A percentile compares a stretch with the other conserved stretches of the same genome.
Conservation (phyloP, 257 asterid genomes). For the Plantago elongata region DNA sequence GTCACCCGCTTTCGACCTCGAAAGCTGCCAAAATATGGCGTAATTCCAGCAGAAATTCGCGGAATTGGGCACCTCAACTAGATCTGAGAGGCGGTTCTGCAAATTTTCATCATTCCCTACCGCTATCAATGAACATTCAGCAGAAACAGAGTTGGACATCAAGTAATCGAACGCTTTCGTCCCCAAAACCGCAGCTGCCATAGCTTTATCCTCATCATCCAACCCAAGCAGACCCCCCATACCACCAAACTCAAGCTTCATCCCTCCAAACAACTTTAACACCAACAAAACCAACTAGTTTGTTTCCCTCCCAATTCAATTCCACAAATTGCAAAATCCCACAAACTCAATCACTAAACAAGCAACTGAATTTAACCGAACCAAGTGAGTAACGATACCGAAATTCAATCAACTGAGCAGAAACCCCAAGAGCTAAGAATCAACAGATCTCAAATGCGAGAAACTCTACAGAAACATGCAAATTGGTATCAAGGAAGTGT, state of each 20-base stretch:
- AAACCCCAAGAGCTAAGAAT: not conserved
- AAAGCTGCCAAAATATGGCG: slow-evolving; percentile 93
- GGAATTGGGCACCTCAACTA: slow-evolving; percentile 63
- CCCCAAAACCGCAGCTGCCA: slow-evolving; percentile 72
- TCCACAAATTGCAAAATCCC: not conserved
- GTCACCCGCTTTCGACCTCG: slow-evolving; percentile 78
- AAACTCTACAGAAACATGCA: slow-evolving; percentile 11
- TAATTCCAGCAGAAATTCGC: slow-evolving; percentile 79
- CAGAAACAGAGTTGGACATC: slow-evolving; percentile 65
- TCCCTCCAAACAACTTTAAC: not conserved
- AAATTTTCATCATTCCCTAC: slow-evolving; percentile 80
- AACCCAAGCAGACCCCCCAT: slow-evolving; percentile 52
- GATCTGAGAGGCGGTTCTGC: slow-evolving; percentile 95
- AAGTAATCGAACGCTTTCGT: slow-evolving; percentile 74
- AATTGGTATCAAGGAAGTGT: not conserved
- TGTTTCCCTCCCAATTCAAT: not conserved
- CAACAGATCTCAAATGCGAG: slow-evolving; percentile 6
- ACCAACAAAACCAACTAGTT: slow-evolving; percentile 4
- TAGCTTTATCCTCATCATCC: slow-evolving; percentile 70
- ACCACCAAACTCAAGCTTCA: slow-evolving; percentile 28
- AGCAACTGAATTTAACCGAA: not conserved
- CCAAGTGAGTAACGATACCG: not conserved
- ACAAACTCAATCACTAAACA: not conserved
- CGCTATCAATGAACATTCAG: slow-evolving; percentile 76
- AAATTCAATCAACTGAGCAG: slow-evolving; percentile 5